Base-by-base conservation (phyloP, 495 filamentous ascomycete genomes). In the Annulohypoxylon bovei region DNA sequence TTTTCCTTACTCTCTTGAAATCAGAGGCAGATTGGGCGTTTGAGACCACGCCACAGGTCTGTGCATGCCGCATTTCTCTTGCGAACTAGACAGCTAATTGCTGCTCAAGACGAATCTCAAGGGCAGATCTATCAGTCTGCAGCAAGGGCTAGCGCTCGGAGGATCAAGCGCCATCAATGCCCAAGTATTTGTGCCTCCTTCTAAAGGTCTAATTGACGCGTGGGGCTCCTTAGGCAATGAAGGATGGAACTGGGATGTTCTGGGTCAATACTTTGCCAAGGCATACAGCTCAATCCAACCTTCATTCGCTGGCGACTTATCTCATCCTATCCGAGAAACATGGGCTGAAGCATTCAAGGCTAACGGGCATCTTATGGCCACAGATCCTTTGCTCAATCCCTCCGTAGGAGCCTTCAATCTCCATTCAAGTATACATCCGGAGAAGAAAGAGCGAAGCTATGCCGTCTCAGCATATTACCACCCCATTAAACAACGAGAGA, bases 131-230 rank as follows among this genome's bases (percentile, higher is more conserved):
- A 60, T 82, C 59, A 68, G 53, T 62, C 66, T 82, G 56, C 64
- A 80, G 0, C 85, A 84, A 3, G 88, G 87, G 12, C 87, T 86
- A 66, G 76, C 82, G 44, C 76, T 90, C 3, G 88, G 87, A 12
- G 88, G 88, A 3, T 84, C 83, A 9, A 86, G 83, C 8, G 83
- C 79, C 1, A 77, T 90, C 60, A 91, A 90, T 60, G 83, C 82
- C 42, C 75, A 81, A 46, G 81, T 66, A 0, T 66, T 66, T 8
- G 63, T 33, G 0, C 62, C 62, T 7, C 59, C 59, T 3, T 62
- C 61, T 12, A 4, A 4, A n/a, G 9, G 44, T 12, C 71, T 77
- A 22, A 74, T 80, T 16, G 80, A 85, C 53, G 65, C 56, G 8
- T 85, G 81, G 82, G 80, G 65, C 1, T 70, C n/a, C n/a, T n/a